These are phyloP conservation scores for Moniliophthora roreri DNA, from an alignment of 1,284 basidiomycete species.

Conservation along the genomic window DNA sequence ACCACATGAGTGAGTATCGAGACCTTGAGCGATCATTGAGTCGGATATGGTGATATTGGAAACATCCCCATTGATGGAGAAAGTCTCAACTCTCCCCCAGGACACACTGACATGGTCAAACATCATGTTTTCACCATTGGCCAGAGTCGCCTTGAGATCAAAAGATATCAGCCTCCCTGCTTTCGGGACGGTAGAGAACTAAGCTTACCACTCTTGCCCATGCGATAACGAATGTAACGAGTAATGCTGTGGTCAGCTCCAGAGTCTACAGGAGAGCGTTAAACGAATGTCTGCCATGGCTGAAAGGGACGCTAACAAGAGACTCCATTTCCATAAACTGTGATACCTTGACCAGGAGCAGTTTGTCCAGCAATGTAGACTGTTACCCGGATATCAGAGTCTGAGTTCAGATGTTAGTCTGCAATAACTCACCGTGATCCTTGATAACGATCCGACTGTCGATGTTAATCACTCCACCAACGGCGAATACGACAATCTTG, in stretches of 20 bases:
- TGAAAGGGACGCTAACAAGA: conserved; percentile 8
- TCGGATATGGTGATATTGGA: conserved; percentile 35
- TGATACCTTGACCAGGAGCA: conserved; percentile 25
- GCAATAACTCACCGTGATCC: conserved; percentile 16
- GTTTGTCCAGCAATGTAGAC: conserved; percentile 6
- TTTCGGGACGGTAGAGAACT: too few species aligned
- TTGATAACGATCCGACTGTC: conserved; percentile 31
- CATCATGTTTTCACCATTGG: conserved; percentile 36
- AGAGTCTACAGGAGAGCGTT: conserved; percentile 28
- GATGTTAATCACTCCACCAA: conserved; percentile 34
- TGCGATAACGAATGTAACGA: conserved; percentile 34
- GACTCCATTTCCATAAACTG: conserved; percentile 31
- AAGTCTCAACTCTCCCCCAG: conserved; percentile 38
- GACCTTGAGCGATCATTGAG: conserved; percentile 36
- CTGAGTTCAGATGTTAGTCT: too few species aligned
- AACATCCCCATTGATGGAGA: conserved; percentile 38
- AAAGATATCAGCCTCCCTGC: too few species aligned
- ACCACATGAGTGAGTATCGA: conserved; percentile 36
- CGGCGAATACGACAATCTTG: conserved; percentile 34
- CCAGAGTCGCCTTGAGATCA: conserved; percentile 30
- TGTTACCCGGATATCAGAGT: neutral
- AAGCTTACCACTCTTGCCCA: conserved; percentile 30
- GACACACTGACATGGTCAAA: conserved; percentile 38
- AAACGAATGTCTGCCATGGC: neutral
- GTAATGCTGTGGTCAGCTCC: conserved; percentile 33